These are phyloP conservation scores for Plectosphaerella plurivora DNA, from an alignment of 2,329 filamentous ascomycete species.

Conservation along the genomic window DNA sequence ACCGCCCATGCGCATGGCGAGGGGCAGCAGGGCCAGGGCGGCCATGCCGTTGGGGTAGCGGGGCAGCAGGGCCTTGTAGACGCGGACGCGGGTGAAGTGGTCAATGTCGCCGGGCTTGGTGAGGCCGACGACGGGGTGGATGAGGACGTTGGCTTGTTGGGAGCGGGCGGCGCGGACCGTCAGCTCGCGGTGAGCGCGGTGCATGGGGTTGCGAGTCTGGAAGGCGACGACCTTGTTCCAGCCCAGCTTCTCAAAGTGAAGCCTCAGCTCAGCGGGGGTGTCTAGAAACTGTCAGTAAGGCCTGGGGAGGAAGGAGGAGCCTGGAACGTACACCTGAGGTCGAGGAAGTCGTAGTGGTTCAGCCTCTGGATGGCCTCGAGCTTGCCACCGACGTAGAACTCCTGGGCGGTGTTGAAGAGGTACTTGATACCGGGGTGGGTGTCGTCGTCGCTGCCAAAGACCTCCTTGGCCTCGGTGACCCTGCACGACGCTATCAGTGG, in stretches of 20 bases:
- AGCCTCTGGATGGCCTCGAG: slow-evolving; percentile 91
- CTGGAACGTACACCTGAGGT: slow-evolving; percentile 72
- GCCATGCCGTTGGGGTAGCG: slow-evolving; percentile 99
- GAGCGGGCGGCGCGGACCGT: slow-evolving; percentile 94
- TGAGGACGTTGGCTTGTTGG: slow-evolving; percentile 96
- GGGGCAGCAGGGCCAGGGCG: slow-evolving; percentile 85
- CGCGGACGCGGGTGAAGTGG: slow-evolving; percentile 98
- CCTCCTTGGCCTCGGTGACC: slow-evolving; percentile 83
- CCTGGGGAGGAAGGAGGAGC: too few species aligned
- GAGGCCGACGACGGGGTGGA: slow-evolving; percentile 96
- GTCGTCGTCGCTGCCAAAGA: slow-evolving; percentile 87
- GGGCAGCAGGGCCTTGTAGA: slow-evolving; percentile 94
- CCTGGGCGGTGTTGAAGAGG: slow-evolving; percentile 73
- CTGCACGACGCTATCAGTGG: slow-evolving; percentile 36
- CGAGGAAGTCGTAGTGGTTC: slow-evolving; percentile 99
- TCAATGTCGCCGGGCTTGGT: slow-evolving; percentile 99
- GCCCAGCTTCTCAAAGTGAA: slow-evolving; percentile 99
- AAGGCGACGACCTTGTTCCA: slow-evolving; percentile 98
- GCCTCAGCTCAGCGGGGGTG: slow-evolving; percentile 88
- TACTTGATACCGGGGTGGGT: slow-evolving; percentile 92
- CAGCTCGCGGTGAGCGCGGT: slow-evolving; percentile 95
- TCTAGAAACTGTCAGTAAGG: slow-evolving; percentile 50
- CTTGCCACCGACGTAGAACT: slow-evolving; percentile 94
- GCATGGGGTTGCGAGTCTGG: slow-evolving; percentile 99
- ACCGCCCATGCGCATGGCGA: slow-evolving; percentile 99